Base-by-base conservation (phyloP, 768 basidiomycete genomes). In the Boletus rex-veris region DNA sequence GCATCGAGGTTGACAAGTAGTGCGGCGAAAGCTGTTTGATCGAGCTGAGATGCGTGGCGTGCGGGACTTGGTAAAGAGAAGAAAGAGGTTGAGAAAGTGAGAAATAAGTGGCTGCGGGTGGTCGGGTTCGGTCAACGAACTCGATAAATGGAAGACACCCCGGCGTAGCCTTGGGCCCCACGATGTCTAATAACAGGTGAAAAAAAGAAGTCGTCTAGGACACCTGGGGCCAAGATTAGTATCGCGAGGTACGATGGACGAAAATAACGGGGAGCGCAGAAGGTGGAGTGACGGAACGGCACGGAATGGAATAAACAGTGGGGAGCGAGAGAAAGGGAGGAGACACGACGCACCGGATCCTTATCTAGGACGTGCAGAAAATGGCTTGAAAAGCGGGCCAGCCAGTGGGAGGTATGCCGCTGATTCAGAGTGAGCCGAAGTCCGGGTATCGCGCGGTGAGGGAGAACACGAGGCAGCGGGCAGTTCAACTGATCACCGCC, bases 101-200 rank as follows among this genome's bases (percentile, higher is more conserved):
- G 54, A 59, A 39, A 35, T 28, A 48, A 50, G 36, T 2, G 42
- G 19, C 37, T 45, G 52, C 45, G 46, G 42, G n/a, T 51, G 16
- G 54, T 41, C 45, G 50, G 53, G 52, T 57, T 39, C 66, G 63
- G 53, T 67, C 65, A 59, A 65, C 63, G 62, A 56, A 57, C 52
- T 63, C 35, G 40, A 31, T 28, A 28, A 57, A 57, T 55, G 24
- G 24, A 24, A 24, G 24, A 24, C 21, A 24, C 24, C 24, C 24
- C 11, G 56, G 64, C 52, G 62, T 54, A 52, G 61, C 55, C 58
- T 53, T 50, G 52, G 39, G 49, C 33, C 45, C 53, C 39, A 57
- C 54, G 50, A 61, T 54, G 45, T 44, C 46, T 43, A 45, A 45
- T 12, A 39, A 41, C 40, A 36, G 30, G 41, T 24, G 42, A 48